phyloP scores from a whole-genome alignment of 2,329 filamentous ascomycete genomes.

The Sphaerulina vaccinii region DNA sequence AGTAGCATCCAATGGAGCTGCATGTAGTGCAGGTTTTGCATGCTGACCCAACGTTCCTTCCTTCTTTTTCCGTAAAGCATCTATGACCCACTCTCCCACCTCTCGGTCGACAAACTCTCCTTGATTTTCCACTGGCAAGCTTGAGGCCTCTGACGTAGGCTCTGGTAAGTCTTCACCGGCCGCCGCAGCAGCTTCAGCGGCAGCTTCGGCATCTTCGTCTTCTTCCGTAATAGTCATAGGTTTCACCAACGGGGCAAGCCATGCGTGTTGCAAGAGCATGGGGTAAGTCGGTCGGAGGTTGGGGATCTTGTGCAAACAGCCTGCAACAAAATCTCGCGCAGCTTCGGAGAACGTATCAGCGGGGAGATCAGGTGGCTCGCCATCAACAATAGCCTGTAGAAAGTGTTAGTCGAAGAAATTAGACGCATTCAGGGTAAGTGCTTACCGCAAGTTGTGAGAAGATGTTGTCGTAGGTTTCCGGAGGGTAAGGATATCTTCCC shows the following conservation, averaged over 20 bases:
- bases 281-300: constrained; percentile 91
- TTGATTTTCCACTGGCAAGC: constrained; percentile 37
- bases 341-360: constrained; percentile 72
- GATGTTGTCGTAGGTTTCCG: constrained; percentile 96
- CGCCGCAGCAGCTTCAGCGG: constrained; percentile 25
- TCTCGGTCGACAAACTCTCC: constrained; percentile 63
- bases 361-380: constrained; percentile 88
- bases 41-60: constrained; percentile 56
- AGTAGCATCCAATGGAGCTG: constrained; percentile 72
- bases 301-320: constrained; percentile 89
- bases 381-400: constrained; percentile 88
- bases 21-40: constrained; percentile 79
- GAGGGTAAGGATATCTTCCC: constrained; percentile 92
- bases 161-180: constrained; percentile 20
- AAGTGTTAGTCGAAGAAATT: constrained; percentile 25
- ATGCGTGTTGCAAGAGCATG: constrained; percentile 83
- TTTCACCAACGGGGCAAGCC: constrained; percentile 74
- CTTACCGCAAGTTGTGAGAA: constrained; percentile 95
- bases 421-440: constrained; percentile 29
- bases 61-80: constrained; percentile 65
- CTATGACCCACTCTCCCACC: constrained; percentile 80
- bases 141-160: constrained; percentile 29
- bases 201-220: constrained; percentile 58
- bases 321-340: constrained; percentile 81
- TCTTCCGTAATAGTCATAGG: constrained; percentile 72